Evolutionary conservation across 495 filamentous ascomycete genomes (phyloP).

Genomic region (Podospora tetraspora): DNA sequence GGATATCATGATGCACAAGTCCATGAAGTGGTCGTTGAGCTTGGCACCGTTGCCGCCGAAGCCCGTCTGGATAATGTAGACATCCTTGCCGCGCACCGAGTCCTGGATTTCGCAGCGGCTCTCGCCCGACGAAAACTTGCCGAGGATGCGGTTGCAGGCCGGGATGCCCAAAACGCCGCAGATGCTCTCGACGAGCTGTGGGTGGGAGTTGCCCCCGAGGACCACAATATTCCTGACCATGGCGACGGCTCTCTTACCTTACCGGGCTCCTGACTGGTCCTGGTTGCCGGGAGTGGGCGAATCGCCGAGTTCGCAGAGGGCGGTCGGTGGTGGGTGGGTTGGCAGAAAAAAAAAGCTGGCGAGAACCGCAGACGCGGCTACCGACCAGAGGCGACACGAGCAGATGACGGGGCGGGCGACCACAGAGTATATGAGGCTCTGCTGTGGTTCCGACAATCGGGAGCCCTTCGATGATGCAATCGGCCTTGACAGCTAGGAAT

Average conservation of each 20-base stretch:
- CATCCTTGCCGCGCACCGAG: constrained; percentile 94
- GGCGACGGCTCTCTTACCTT: constrained; percentile 13
- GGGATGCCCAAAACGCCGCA: constrained; percentile 84
- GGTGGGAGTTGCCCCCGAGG: constrained; percentile 89
- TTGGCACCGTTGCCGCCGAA: constrained; percentile 54
- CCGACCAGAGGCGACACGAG: constrained; percentile 4
- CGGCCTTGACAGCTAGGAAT: constrained; percentile 3
- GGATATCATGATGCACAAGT: constrained; percentile 93
- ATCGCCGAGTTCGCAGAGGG: constrained; percentile 12
- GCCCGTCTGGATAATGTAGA: constrained; percentile 92
- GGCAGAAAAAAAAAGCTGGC: constrained; percentile 9
- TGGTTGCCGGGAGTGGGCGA: constrained; percentile 1
- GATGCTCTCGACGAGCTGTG: constrained; percentile 75
- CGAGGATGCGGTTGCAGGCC: constrained; percentile 71
- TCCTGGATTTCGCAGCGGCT: constrained; percentile 93
- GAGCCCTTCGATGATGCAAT: constrained; percentile 10
- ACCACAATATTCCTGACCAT: constrained; percentile 96
- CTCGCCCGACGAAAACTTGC: constrained; percentile 90
- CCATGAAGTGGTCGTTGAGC: constrained; percentile 93
- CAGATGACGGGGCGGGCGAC: background rate
- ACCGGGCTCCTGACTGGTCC: constrained; percentile 31
- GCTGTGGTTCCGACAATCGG: constrained; percentile 9
- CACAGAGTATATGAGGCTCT: constrained; percentile 17
- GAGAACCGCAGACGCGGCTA: constrained; percentile 11
- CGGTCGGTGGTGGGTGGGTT: constrained; percentile 10